Evolutionary conservation across 495 filamentous ascomycete genomes (phyloP), one percentile per base, ranked within the genome.

Genomic region (Annulohypoxylon bovei): DNA sequence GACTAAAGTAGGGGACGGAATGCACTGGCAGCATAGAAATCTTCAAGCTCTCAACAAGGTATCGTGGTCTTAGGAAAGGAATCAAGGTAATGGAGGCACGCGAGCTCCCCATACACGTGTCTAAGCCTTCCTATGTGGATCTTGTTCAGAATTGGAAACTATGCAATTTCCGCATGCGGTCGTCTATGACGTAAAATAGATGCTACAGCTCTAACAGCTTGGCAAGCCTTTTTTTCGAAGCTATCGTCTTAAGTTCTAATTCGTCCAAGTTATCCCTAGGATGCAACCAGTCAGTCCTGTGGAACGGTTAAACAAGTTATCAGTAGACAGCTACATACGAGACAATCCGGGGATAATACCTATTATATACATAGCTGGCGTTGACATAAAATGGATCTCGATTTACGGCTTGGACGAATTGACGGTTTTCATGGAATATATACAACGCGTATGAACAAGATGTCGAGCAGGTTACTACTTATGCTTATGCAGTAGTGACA

Each of bases 181-280:
- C n/a, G 35, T 67, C 69, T 60, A 71, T 71, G 69, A 71, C 69
- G 69, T 71, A 67, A 59, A 42, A 7, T n/a, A 30, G 8, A 57
- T 25, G 12, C 40, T n/a, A 57, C 18, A 66, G 28, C 68, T 28
- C 49, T 25, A 35, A 40, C 18, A 60, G 27, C 35, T 53, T 58
- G 16, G 42, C 49, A 68, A 35, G 55, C 33, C n/a, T n/a, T 47
- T 20, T 69, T 35, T 22, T 56, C 25, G 49, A 32, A 56, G 28
- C 22, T 63, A 49, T 30, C 25, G 12, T 53, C 8, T 20, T 30
- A 53, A 35, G 59, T 54, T 54, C 28, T 33, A 32, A 52, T 52
- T 22, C 54, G 46, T 59, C 53, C 54, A 57, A 49, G 40, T 49
- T 27, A 22, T 23, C 33, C 23, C 54, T 16, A 52, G n/a, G 14